Conservation (phyloP, 345 rosid species). For the Schrenkiella parvula region DNA sequence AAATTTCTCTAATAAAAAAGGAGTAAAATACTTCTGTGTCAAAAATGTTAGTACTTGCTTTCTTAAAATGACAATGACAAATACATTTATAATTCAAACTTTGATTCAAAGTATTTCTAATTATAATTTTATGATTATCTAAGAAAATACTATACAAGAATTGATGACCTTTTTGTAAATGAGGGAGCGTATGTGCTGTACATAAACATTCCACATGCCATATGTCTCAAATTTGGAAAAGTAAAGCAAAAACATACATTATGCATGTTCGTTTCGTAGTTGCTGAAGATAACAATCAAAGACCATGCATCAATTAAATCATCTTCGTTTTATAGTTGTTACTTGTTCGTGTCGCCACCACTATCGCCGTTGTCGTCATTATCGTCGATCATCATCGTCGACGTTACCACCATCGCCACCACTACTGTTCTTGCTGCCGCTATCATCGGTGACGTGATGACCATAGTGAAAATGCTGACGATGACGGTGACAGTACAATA, state of each 20-base stretch:
- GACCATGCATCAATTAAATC: too few relatives aligned
- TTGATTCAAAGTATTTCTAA: not conserved
- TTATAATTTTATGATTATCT: not conserved
- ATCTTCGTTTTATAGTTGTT: not conserved
- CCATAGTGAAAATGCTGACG: too few relatives aligned
- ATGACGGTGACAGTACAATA: not conserved
- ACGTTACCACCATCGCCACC: too few relatives aligned
- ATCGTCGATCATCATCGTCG: too few relatives aligned
- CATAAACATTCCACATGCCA: slow-evolving; percentile 26
- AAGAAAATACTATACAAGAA: not conserved
- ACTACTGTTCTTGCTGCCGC: too few relatives aligned
- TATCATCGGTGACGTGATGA: too few relatives aligned
- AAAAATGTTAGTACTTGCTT: not conserved
- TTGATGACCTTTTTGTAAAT: slow-evolving; percentile 8
- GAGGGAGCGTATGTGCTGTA: slow-evolving; percentile 19
- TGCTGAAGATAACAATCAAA: not conserved
- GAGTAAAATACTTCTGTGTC: not conserved
- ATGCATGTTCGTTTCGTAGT: not conserved
- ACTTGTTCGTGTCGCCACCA: too few relatives aligned
- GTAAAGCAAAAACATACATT: slow-evolving; percentile 1
- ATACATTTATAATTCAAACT: not conserved
- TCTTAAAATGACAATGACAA: not conserved
- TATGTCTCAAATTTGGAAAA: slow-evolving; percentile 14
- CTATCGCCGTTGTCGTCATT: too few relatives aligned
- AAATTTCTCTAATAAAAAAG: not conserved